phyloP scores from a whole-genome alignment of 257 asterid species.

The Scutellaria galericulata region DNA sequence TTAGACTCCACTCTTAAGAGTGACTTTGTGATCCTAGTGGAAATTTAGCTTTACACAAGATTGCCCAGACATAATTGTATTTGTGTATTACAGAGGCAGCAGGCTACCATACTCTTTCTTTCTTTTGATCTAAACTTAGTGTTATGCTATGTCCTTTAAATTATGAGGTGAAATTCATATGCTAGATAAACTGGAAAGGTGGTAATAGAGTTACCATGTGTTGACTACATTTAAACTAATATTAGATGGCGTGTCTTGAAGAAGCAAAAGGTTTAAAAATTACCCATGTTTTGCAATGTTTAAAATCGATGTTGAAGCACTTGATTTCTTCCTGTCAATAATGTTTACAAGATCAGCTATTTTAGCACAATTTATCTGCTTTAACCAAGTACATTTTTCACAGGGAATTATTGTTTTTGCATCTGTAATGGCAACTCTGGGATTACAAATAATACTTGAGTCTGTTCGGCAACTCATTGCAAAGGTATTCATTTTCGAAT shows the following conservation, averaged over 20 bases:
- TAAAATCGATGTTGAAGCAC: conserved; percentile 8
- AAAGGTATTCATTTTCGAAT: conserved; percentile 50
- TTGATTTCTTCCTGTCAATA: background rate
- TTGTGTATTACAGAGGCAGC: background rate
- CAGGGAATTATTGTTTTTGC: conserved; percentile 97
- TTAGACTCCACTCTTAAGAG: conserved; percentile 6
- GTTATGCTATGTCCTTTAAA: background rate
- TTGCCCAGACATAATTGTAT: background rate
- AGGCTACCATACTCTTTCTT: background rate
- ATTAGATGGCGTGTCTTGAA: conserved; percentile 1
- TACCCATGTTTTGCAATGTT: background rate
- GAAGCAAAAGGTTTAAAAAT: background rate
- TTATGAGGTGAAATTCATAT: background rate
- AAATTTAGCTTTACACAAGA: background rate
- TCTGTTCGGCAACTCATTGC: conserved; percentile 71
- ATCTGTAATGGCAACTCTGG: conserved; percentile 93
- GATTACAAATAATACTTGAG: conserved; percentile 84
- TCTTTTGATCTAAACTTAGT: conserved; percentile 9
- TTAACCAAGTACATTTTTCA: conserved; percentile 29
- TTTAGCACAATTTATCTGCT: conserved; percentile 13
- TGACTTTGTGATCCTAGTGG: background rate
- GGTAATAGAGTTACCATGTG: background rate
- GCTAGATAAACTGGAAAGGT: conserved; percentile 10
- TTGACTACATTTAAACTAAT: background rate
- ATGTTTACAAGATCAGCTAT: background rate